Evolutionary conservation across 768 basidiomycete species (phyloP), one percentile per base, ranked within the genome.

Genomic region (Kwoniella sp.): DNA sequence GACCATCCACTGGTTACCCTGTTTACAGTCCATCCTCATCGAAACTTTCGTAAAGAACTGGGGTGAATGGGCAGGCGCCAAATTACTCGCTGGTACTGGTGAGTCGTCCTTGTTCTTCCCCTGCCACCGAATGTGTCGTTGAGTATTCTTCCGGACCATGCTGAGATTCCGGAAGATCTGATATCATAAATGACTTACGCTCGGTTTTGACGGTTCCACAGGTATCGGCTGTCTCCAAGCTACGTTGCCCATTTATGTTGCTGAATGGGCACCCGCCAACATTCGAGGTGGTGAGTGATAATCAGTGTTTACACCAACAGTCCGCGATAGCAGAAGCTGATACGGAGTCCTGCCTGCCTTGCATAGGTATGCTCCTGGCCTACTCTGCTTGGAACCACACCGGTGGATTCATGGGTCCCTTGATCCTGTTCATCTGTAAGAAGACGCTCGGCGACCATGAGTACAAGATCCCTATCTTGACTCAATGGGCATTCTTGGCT

Each of bases 401-500:
- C 29, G 69, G 69, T 24, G 58, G 57, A 15, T 64, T 67, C 24
- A 46, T 70, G 36, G 65, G 53, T 4, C 65, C 69, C 4, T 21
- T 64, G 25, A 58, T 64, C n/a, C 52, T 70, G 9, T 55, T 48
- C 22, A 51, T 62, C 47, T 48, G 40, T 12, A 55, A 69, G 36
- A 58, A 69, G 51, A 53, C 37, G 8, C n/a, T 63, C 5, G 60
- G 59, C 2, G 40, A 54, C 4, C 26, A 37, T 26, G 68, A 69
- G n/a, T 69, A 57, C 55, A 65, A 62, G 36, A 68, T 55, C 22
- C 63, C 67, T 8, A 54, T 65, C 10, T 19, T 61, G 4, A 61
- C 60, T 15, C 60, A 61, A 44, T 71, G 63, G 63, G 66, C 55
- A 8, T 65, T 65, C 52, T 26, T 71, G 29, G 69, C 66, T 27